Evolutionary conservation across 202 grass and related monocot species (phyloP), one percentile per base, ranked within the genome.

Genomic region (Sporobolus alterniflorus): DNA sequence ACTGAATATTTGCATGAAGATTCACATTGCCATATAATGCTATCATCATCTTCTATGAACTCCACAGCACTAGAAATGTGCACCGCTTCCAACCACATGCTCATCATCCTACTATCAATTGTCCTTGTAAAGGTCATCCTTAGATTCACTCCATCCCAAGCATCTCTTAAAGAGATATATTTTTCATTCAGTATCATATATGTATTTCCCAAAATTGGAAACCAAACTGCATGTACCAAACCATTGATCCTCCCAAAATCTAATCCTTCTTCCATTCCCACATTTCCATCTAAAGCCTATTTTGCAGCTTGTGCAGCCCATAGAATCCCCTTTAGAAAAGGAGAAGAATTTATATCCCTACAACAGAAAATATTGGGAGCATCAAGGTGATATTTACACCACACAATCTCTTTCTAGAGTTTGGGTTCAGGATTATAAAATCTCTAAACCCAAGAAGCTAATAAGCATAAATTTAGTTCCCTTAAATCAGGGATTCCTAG

Each of bases 281-380:
- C 21, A 2, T 2, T n/a, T 0, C 20, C 50, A 52, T 2, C 17
- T 52, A 9, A 8, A 21, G 0, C 50, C 50, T 5, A 52, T 52
- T 8, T 52, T 52, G 50, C 17, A n/a, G 50, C 20, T 9, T n/a
- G 0, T 7, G 5, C 6, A 1, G 50, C 50, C 50, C 17, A 52
- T 6, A 52, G 6, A 1, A 21, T 20, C 0, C 20, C 50, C 9
- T 52, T 52, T 20, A 21, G 0, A 8, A n/a, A 52, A 5, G 18
- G 50, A 7, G 50, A 52, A 1, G 0, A 3, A 1, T n/a, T n/a
- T 5, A 3, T 17, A 9, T 5, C 9, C 1, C 0, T 0, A 9
- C 18, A n/a, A 5, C 17, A 54, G 1, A 54, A n/a, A 0, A 54
- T 0, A 6, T 54, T 54, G 6, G 50, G 20, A 1, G 6, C 0